phyloP scores from a whole-genome alignment of 2,329 filamentous ascomycete species.

The Fusarium concolor region DNA sequence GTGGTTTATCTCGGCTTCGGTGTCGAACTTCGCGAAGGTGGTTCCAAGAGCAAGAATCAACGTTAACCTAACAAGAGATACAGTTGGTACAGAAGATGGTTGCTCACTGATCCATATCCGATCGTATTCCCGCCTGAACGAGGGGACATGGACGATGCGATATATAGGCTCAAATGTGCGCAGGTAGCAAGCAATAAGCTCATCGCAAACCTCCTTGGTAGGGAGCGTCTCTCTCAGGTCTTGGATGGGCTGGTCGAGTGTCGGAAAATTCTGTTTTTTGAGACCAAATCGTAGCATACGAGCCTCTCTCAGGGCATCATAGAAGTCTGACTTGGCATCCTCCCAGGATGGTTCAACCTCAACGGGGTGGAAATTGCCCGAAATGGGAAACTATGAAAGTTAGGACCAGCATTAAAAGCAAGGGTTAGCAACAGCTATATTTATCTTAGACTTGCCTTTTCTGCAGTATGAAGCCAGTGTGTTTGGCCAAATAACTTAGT shows the following conservation, averaged over 20 bases:
- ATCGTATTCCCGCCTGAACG: constrained; percentile 41
- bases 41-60: constrained; percentile 42
- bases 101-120: constrained; percentile 33
- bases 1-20: constrained; percentile 29
- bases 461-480: constrained; percentile 46
- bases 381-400: constrained; percentile 41
- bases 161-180: constrained; percentile 45
- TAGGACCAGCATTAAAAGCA: not conserved
- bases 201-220: constrained; percentile 31
- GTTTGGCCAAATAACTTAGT: constrained; percentile 46
- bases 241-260: constrained; percentile 35
- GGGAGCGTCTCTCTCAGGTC: constrained; percentile 38
- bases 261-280: constrained; percentile 29
- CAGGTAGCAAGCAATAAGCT: constrained; percentile 41
- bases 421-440: not conserved
- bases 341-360: constrained; percentile 42
- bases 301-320: constrained; percentile 39
- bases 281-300: constrained; percentile 32
- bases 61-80: constrained; percentile 40
- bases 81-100: constrained; percentile 1
- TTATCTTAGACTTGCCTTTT: constrained; percentile 32
- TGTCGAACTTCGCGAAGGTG: constrained; percentile 31
- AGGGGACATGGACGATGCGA: constrained; percentile 42
- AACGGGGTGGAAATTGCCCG: constrained; percentile 41
- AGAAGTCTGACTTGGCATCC: constrained; percentile 42